A percentile compares a stretch with the other conserved stretches of the same genome.
Conservation (phyloP, 1,284 basidiomycete genomes). For the Sphagnurus paluster region DNA sequence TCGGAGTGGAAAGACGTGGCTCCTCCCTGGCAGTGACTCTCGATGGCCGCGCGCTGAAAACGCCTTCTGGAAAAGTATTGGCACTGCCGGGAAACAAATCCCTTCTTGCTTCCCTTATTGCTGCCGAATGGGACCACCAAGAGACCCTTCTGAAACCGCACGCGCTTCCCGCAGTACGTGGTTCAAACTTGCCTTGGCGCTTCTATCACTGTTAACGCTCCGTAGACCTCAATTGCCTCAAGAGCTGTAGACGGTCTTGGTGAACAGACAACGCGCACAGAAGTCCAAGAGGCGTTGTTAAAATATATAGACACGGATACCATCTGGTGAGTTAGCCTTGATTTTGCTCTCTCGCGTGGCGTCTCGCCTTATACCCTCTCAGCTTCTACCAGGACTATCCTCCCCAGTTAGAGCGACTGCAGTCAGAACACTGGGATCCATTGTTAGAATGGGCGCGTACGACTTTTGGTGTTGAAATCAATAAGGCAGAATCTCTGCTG, state of each 20-base stretch:
- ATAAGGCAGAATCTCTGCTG: slow-evolving; percentile 68
- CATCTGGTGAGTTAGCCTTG: slow-evolving; percentile 65
- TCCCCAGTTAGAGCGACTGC: slow-evolving; percentile 73
- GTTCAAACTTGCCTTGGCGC: slow-evolving; percentile 4
- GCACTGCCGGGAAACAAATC: slow-evolving; percentile 71
- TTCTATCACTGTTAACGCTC: too few species aligned
- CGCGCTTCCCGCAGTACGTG: slow-evolving; percentile 82
- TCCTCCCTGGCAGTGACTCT: slow-evolving; percentile 72
- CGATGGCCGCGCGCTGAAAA: slow-evolving; percentile 86
- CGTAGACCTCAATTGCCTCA: slow-evolving; percentile 90
- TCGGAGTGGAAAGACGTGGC: slow-evolving; percentile 65
- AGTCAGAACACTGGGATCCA: slow-evolving; percentile 90
- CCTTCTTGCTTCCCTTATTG: slow-evolving; percentile 83
- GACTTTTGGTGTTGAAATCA: slow-evolving; percentile 67
- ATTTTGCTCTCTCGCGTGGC: neutral
- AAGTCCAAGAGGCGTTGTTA: slow-evolving; percentile 74
- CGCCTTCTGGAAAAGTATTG: slow-evolving; percentile 79
- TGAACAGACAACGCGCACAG: slow-evolving; percentile 54
- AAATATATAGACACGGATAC: slow-evolving; percentile 96
- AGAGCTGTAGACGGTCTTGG: slow-evolving; percentile 85
- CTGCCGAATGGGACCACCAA: slow-evolving; percentile 97
- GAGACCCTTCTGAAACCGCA: slow-evolving; percentile 85
- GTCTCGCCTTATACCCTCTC: slow-evolving; percentile 12
- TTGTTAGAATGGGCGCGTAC: slow-evolving; percentile 78
- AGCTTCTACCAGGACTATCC: slow-evolving; percentile 88